Conservation (phyloP, 345 rosid genomes). For the Aethionema arabicum region DNA sequence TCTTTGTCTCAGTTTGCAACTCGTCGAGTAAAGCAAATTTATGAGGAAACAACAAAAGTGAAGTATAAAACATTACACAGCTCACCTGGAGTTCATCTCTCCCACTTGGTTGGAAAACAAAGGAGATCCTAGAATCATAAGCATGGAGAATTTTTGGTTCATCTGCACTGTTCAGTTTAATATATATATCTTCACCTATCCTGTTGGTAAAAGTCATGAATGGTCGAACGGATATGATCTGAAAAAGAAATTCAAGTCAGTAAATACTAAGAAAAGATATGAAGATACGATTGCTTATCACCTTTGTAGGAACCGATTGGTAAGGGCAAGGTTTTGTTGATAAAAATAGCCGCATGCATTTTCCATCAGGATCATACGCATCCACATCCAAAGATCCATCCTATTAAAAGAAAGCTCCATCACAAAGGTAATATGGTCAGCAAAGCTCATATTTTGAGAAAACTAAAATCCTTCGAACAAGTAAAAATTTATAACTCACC, state of each 20-base stretch:
- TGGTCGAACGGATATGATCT: constrained; percentile 90
- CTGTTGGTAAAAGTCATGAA: constrained; percentile 94
- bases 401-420: constrained; percentile 40
- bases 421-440: constrained; percentile 20
- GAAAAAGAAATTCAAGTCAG: constrained; percentile 29
- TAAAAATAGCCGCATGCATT: constrained; percentile 75
- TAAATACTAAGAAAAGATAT: constrained; percentile 12
- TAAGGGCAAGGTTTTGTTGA: constrained; percentile 78
- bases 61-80: constrained; percentile 19
- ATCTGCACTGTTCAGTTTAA: constrained; percentile 72
- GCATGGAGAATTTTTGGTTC: constrained; percentile 72
- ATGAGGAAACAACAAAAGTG: constrained; percentile 10
- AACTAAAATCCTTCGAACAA: constrained; percentile 14
- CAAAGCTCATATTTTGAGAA: constrained; percentile 13
- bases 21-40: constrained; percentile 8
- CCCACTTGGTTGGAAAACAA: constrained; percentile 56
- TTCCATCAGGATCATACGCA: constrained; percentile 68
- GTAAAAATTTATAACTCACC: constrained; percentile 45
- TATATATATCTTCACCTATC: constrained; percentile 70
- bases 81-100: constrained; percentile 83
- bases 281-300: constrained; percentile 29
- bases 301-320: constrained; percentile 94
- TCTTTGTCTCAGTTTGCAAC: constrained; percentile 14
- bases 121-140: constrained; percentile 79
- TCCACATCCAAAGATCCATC: constrained; percentile 90